Conservation (phyloP, 768 basidiomycete genomes). For the Hypholoma sublateritium region DNA sequence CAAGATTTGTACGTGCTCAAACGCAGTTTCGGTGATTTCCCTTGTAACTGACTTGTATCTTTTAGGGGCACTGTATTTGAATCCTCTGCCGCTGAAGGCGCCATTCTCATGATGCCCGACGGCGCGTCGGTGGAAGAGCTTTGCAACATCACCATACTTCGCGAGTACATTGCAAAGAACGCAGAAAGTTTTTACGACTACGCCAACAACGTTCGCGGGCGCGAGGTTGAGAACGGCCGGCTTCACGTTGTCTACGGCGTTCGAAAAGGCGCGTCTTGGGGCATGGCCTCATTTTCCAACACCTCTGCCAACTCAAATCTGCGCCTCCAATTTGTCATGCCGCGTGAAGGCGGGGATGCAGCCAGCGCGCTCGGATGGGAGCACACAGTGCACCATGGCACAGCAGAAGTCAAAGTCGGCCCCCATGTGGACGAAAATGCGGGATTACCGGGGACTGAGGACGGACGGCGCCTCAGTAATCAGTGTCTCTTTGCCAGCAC, state of each 20-base stretch:
- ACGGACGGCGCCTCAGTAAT: not conserved
- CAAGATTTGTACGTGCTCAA: not conserved
- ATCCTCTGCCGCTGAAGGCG: constrained; percentile 9
- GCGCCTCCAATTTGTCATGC: not conserved
- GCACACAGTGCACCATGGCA: constrained; percentile 1
- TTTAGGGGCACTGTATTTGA: constrained; percentile 8
- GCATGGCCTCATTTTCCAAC: constrained; percentile 13
- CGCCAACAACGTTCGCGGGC: constrained; percentile 14
- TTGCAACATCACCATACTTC: constrained; percentile 6
- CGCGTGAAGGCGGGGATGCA: not conserved
- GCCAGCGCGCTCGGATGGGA: not conserved
- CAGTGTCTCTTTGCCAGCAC: constrained; percentile 11
- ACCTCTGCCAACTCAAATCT: not conserved
- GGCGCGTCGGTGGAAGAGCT: constrained; percentile 13
- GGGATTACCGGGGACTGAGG: not conserved
- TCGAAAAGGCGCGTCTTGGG: constrained; percentile 24
- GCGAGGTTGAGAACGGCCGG: constrained; percentile 20
- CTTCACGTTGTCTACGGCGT: constrained; percentile 25
- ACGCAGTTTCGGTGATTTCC: not conserved
- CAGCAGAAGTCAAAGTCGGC: constrained; percentile 2
- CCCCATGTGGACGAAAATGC: constrained; percentile 1
- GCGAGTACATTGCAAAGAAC: constrained; percentile 7
- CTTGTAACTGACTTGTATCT: not conserved
- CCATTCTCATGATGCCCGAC: constrained; percentile 15
- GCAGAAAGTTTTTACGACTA: constrained; percentile 15